Percentiles rank a stretch among this genome's conserved stretches.
Conservation (phyloP, 345 rosid species). For the Sonneratia caseolaris region DNA sequence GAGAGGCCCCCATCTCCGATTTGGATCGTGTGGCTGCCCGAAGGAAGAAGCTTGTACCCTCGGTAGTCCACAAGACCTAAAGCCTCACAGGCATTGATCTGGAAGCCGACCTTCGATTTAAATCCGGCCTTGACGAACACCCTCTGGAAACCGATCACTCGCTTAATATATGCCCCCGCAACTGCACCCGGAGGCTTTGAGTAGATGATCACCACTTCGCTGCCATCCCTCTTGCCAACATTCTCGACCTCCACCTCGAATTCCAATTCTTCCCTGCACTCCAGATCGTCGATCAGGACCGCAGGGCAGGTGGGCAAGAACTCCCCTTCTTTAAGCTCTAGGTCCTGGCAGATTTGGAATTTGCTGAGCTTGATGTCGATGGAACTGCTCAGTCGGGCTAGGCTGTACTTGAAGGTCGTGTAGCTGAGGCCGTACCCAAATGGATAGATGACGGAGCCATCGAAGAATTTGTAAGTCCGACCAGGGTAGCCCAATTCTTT, state of each 20-base stretch:
- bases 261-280: background rate
- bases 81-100: constrained; percentile 22
- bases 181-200: constrained; percentile 24
- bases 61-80: constrained; percentile 14
- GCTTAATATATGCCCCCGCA: constrained; percentile 12
- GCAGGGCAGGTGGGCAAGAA: constrained; percentile 13
- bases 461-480: constrained; percentile 46
- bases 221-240: constrained; percentile 18
- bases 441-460: constrained; percentile 39
- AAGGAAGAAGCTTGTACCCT: constrained; percentile 15
- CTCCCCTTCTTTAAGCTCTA: background rate
- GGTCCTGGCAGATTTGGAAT: constrained; percentile 17
- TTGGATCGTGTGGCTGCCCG: constrained; percentile 20
- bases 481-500: constrained; percentile 35
- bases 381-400: background rate
- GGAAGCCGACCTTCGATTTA: constrained; percentile 15
- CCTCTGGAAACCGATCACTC: constrained; percentile 28
- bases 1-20: constrained; percentile 16
- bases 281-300: background rate
- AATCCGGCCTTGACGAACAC: constrained; percentile 16
- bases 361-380: constrained; percentile 1
- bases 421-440: constrained; percentile 57
- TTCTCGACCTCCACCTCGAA: constrained; percentile 19
- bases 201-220: constrained; percentile 24
- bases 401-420: constrained; percentile 17